These are phyloP conservation scores for Malassezia yamatoensis DNA, from an alignment of 1,284 basidiomycete genomes.

Conservation along the genomic window DNA sequence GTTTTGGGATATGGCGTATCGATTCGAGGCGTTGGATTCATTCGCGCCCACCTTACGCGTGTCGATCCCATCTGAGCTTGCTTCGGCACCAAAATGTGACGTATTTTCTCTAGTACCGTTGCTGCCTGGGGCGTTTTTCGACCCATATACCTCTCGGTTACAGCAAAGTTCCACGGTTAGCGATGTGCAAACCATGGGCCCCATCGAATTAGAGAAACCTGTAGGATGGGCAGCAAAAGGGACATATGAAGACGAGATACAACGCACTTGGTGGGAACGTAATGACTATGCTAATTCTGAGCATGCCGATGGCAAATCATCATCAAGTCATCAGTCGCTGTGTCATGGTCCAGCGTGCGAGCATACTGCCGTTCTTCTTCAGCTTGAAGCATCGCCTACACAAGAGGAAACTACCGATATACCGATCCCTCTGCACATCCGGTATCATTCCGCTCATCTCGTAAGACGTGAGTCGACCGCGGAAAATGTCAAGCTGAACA, in stretches of 20 bases:
- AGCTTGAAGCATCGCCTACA: background rate
- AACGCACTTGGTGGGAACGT: slow-evolving; percentile 13
- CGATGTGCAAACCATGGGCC: slow-evolving; percentile 1
- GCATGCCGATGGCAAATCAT: no score
- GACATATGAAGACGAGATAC: no score
- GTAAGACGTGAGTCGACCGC: no score
- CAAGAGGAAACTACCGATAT: background rate
- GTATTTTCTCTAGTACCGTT: background rate
- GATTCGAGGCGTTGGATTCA: background rate
- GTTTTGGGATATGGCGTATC: background rate
- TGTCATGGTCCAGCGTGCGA: slow-evolving; percentile 8
- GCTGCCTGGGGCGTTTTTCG: slow-evolving; percentile 4
- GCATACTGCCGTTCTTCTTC: slow-evolving; percentile 10
- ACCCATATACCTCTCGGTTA: slow-evolving; percentile 13
- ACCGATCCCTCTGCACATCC: slow-evolving; percentile 11
- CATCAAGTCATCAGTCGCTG: background rate
- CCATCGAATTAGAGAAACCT: slow-evolving; percentile 10
- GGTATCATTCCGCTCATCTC: slow-evolving; percentile 2
- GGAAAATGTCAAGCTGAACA: no score
- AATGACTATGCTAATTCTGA: background rate
- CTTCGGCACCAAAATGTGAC: background rate
- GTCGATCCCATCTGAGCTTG: background rate
- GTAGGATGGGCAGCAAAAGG: slow-evolving; percentile 5
- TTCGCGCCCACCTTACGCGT: slow-evolving; percentile 7
- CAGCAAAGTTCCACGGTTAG: background rate